These are phyloP conservation scores for Starmerella stellata DNA, from an alignment of 805 yeast genomes.

Conservation along the genomic window DNA sequence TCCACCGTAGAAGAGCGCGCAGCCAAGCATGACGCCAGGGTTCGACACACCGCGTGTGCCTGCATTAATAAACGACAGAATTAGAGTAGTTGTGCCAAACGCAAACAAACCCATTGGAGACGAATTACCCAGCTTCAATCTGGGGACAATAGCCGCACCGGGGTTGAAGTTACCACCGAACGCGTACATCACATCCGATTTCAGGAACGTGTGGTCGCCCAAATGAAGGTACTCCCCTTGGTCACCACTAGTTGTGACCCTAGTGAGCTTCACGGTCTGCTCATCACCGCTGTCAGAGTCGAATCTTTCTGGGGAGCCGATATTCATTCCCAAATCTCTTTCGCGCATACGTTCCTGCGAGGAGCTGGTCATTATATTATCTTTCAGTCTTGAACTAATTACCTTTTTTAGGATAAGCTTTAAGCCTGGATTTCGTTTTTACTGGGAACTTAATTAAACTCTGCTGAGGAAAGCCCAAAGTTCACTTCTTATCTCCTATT, in stretches of 20 bases:
- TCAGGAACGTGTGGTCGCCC: conserved; percentile 28
- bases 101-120: conserved; percentile 46
- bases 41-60: conserved; percentile 39
- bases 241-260: conserved; percentile 12
- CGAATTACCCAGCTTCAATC: conserved; percentile 40
- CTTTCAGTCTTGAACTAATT: too few relatives aligned
- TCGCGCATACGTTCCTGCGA: neutral
- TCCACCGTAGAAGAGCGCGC: conserved; percentile 49
- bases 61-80: conserved; percentile 36
- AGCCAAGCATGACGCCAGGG: conserved; percentile 39
- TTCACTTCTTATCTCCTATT: too few relatives aligned
- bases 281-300: neutral
- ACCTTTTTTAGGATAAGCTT: too few relatives aligned
- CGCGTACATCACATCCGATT: conserved; percentile 37
- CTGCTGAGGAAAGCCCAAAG: too few relatives aligned
- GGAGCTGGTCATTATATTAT: too few relatives aligned
- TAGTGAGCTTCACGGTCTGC: conserved; percentile 1
- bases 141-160: conserved; percentile 26
- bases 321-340: neutral
- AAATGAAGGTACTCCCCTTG: conserved; percentile 22
- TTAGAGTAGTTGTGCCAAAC: conserved; percentile 45
- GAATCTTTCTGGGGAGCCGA: neutral
- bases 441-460: too few relatives aligned
- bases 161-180: conserved; percentile 42
- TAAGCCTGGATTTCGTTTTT: too few relatives aligned